Conservation (phyloP, 2,329 filamentous ascomycete genomes). For the Botryosphaeria dothidea region DNA sequence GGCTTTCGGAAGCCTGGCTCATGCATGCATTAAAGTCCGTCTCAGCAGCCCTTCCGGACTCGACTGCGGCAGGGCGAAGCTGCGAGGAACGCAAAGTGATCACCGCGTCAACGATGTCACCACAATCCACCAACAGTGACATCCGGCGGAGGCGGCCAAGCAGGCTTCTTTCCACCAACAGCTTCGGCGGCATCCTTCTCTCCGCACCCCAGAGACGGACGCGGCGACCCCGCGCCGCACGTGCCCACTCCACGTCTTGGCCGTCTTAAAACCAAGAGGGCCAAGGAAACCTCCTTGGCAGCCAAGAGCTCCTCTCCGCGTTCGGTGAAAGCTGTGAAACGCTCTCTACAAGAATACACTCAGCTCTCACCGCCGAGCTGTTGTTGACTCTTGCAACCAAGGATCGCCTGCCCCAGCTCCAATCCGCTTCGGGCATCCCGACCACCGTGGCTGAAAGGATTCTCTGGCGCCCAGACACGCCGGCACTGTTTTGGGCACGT, state of each 20-base stretch:
- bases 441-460: constrained; percentile 9
- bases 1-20: not conserved
- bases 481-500: not conserved
- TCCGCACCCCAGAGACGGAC: constrained; percentile 13
- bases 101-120: not conserved
- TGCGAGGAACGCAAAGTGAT: not conserved
- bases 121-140: not conserved
- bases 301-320: constrained; percentile 2
- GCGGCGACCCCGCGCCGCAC: not conserved
- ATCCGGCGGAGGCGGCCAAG: not conserved
- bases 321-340: constrained; percentile 1
- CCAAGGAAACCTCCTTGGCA: not conserved
- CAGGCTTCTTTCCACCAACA: not conserved
- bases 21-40: not conserved
- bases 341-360: not conserved
- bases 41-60: not conserved
- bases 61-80: not conserved
- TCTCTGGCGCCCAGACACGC: not conserved
- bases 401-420: constrained; percentile 2
- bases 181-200: not conserved
- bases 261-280: not conserved
- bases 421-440: constrained; percentile 7
- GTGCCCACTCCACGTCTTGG: constrained; percentile 3
- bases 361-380: not conserved
- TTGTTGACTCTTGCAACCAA: not conserved